Base-by-base conservation (phyloP, 345 rosid species). In the Boechera stricta region DNA sequence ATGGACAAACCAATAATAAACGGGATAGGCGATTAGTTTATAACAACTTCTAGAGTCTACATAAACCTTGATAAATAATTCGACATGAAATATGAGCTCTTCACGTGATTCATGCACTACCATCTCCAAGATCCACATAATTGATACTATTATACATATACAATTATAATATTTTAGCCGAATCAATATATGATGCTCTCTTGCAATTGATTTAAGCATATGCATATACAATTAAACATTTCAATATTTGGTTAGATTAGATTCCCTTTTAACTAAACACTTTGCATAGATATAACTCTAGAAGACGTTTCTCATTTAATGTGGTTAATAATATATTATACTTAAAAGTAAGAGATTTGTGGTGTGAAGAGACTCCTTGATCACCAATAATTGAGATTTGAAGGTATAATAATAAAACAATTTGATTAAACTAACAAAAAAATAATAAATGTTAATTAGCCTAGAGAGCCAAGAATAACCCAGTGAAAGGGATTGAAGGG, bases 351-450 rank as follows among this genome's bases (percentile, higher is more conserved):
- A 45, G 68, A 49, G 56, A 66, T 32, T 72, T 49, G 67, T 72
- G 77, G 77, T 64, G 68, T 58, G 48, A 64, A 78, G 62, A 72
- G 73, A 51, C 62, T 52, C 42, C 2, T 44, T 42, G 13, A 21
- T 32, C 74, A 66, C 74, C 70, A 67, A 78, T 78, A 60, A 78
- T 78, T 66, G 77, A 59, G 72, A 29, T 33, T 47, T 56, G 44
- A 28, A 60, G 10, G 66, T 45, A 21, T 58, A 41, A 64, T 31
- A 39, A 48, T 35, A 11, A 77, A 65, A 71, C 38, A 13, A 42
- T 49, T 38, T 48, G 35, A 61, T 31, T 24, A 62, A 33, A n/a
- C n/a, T 53, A 62, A 10, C 56, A 77, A 44, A 11, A 10, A 32
- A 33, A 10, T 42, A 54, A 53, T 2, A 15, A 28, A 68, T 38